Evolutionary conservation across 345 rosid species (phyloP).

Genomic region (Murraya koenigii): DNA sequence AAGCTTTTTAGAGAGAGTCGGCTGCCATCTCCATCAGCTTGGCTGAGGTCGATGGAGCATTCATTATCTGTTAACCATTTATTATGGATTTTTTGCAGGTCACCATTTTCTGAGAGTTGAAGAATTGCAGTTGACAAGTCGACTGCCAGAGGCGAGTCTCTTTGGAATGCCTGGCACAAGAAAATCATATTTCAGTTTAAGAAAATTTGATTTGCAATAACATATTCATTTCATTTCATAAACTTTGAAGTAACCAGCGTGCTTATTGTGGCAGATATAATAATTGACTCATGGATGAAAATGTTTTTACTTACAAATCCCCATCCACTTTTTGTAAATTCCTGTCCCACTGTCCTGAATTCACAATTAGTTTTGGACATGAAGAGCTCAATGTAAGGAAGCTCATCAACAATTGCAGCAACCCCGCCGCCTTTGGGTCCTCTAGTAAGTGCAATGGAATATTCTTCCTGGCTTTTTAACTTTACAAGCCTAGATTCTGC

Average conservation of each 20-base stretch:
- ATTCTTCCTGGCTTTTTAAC: slow-evolving; percentile 51
- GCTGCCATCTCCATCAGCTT: slow-evolving; percentile 31
- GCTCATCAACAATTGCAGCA: slow-evolving; percentile 94
- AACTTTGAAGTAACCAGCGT: neutral
- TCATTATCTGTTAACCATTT: slow-evolving; percentile 60
- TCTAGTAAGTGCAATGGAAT: slow-evolving; percentile 43
- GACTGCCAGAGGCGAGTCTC: slow-evolving; percentile 88
- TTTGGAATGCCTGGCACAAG: slow-evolving; percentile 74
- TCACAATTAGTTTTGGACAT: slow-evolving; percentile 59
- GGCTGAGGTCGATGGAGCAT: slow-evolving; percentile 43
- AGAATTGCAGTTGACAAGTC: slow-evolving; percentile 89
- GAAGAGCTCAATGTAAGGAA: slow-evolving; percentile 80
- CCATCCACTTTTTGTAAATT: slow-evolving; percentile 91
- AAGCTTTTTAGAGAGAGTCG: slow-evolving; percentile 62
- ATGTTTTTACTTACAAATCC: slow-evolving; percentile 74
- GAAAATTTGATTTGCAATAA: neutral
- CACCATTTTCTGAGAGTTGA: slow-evolving; percentile 82
- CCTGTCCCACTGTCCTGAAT: slow-evolving; percentile 81
- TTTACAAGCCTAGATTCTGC: slow-evolving; percentile 60
- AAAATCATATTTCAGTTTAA: neutral
- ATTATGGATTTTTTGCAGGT: slow-evolving; percentile 68
- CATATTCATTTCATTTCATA: neutral
- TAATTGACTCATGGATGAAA: neutral
- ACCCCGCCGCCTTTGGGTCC: slow-evolving; percentile 78
- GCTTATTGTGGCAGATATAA: neutral